Evolutionary conservation across 371 early-diverging fungal species (phyloP).

Genomic region (Actinomucor elegans): DNA sequence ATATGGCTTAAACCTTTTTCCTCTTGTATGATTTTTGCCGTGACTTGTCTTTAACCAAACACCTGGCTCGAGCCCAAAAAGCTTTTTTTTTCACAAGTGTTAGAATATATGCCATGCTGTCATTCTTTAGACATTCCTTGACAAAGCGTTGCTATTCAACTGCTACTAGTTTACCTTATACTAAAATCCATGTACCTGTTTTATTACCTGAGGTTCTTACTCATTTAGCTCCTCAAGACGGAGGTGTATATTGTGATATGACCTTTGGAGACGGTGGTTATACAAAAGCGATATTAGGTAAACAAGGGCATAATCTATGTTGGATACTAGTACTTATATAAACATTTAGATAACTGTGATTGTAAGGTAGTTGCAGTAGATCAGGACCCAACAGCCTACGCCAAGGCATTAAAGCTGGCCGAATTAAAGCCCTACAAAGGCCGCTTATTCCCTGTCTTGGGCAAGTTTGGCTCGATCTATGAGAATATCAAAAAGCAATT

Average conservation of each 20-base stretch:
- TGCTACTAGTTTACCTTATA: slow-evolving; percentile 16
- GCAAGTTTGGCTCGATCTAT: slow-evolving; percentile 58
- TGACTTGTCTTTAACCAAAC: no score
- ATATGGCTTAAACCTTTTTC: no score
- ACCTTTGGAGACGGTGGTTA: slow-evolving; percentile 81
- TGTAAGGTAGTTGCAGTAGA: slow-evolving; percentile 73
- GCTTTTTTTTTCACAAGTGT: no score
- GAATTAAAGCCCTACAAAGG: slow-evolving; percentile 36
- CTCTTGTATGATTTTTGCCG: no score
- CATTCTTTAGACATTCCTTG: not conserved
- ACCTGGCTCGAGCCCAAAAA: no score
- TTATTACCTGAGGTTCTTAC: slow-evolving; percentile 34
- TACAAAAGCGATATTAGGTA: slow-evolving; percentile 61
- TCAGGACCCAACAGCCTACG: slow-evolving; percentile 69
- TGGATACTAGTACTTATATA: not conserved
- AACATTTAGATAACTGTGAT: slow-evolving; percentile 41
- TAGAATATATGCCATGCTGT: no score
- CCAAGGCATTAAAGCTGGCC: slow-evolving; percentile 55
- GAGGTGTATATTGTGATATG: slow-evolving; percentile 54
- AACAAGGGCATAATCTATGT: not conserved
- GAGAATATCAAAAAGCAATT: slow-evolving; percentile 20
- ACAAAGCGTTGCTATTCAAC: not conserved
- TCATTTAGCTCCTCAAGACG: slow-evolving; percentile 31
- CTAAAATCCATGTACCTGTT: slow-evolving; percentile 39
- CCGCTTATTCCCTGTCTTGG: slow-evolving; percentile 48